Base-by-base conservation (phyloP, 805 yeast species). In the Kodamaea sagamina region DNA sequence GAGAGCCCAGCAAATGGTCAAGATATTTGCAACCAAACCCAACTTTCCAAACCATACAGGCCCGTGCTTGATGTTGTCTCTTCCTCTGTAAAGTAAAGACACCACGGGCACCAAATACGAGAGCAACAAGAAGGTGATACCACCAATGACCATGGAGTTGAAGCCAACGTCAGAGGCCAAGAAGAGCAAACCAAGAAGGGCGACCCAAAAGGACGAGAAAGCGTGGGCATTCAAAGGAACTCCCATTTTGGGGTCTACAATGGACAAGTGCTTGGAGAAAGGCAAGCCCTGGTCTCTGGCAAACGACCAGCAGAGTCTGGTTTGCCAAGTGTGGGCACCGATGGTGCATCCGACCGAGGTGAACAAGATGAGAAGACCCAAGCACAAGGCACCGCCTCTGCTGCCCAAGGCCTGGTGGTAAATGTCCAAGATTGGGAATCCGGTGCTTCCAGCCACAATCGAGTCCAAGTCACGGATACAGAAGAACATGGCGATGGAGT, bases 201-300 rank as follows among this genome's bases (percentile, higher is more conserved):
- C 67, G 18, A 67, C 69, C 47, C 61, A 50, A 41, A 51, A 48
- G 7, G 65, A 52, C 15, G 71, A 63, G 39, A 68, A 62, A 46
- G 65, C 50, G 55, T 68, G 73, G 7, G 73, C 74, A 42, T 65
- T 64, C 35, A 68, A 53, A 13, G 74, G 74, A 12, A 68, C 65
- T 9, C 70, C 69, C 42, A 59, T 47, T 45, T 62, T 65, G 22
- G 69, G 67, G 56, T 67, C 65, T 16, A 68, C 60, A 25, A 58
- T 55, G n/a, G 66, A 51, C 52, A 65, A 64, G 50, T 61, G 59
- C 51, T 64, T 65, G 47, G 72, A 66, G 37, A 57, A 62, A n/a
- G 74, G 74, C 51, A 68, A 61, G 9, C 73, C 74, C 44, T 65
- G 62, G 60, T 68, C 73, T 60, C 74, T 63, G 38, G 69, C 59